A percentile compares a stretch with the other conserved stretches of the same genome.
Conservation (phyloP, 257 asterid genomes). For the Marsdenia floribunda region DNA sequence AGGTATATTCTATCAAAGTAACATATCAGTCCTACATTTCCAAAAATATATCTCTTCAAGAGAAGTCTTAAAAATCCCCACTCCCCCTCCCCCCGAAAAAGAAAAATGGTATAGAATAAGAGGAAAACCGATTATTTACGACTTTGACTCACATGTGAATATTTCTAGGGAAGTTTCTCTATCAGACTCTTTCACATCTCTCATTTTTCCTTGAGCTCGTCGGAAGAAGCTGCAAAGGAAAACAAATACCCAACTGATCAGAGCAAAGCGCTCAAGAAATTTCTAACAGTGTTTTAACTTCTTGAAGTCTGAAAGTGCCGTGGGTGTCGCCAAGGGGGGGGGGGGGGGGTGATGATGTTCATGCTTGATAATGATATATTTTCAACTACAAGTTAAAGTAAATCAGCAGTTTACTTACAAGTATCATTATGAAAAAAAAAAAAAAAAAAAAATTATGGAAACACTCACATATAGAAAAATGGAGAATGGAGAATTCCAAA, state of each 20-base stretch:
- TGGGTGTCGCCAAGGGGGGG: too few species aligned
- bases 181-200: background rate
- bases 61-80: slow-evolving; percentile 8
- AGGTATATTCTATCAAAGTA: background rate
- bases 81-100: background rate
- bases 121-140: slow-evolving; percentile 8
- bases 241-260: background rate
- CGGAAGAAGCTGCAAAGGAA: slow-evolving; percentile 19
- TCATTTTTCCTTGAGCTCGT: slow-evolving; percentile 3
- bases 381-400: background rate
- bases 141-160: slow-evolving; percentile 9
- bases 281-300: background rate
- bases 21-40: slow-evolving; percentile 7
- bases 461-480: background rate
- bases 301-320: background rate
- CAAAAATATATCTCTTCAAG: slow-evolving; percentile 4
- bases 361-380: background rate
- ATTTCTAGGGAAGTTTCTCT: background rate
- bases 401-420: background rate
- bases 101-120: background rate
- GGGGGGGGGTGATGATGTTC: background rate
- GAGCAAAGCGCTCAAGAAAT: background rate
- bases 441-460: too few species aligned
- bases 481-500: background rate
- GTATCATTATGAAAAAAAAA: background rate